phyloP scores from a whole-genome alignment of 352 stramenopile species.

The Pilasporangium apinafurcum region DNA sequence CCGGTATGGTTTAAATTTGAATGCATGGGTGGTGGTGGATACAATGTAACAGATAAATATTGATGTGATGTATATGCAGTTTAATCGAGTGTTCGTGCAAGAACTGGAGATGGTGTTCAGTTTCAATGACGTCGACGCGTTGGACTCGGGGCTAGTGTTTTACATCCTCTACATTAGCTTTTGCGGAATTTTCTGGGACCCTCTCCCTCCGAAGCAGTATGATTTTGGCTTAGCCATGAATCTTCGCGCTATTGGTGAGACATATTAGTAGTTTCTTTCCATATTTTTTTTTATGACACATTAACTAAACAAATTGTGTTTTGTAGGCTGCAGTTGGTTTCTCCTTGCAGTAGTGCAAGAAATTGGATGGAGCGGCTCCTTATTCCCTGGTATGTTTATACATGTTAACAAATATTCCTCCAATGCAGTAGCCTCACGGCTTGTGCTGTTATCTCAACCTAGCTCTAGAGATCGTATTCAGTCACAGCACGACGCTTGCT shows the following conservation, averaged over 20 bases:
- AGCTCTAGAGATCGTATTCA: constrained; percentile 86
- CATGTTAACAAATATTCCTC: neutral
- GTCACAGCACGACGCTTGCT: constrained; percentile 83
- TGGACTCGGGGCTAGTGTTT: constrained; percentile 82
- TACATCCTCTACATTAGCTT: constrained; percentile 85
- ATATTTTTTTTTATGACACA: constrained; percentile 1
- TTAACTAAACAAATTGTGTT: constrained; percentile 1
- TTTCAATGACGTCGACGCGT: constrained; percentile 81
- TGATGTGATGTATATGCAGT: constrained; percentile 25
- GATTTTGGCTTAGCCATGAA: constrained; percentile 75
- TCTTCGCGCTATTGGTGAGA: constrained; percentile 48
- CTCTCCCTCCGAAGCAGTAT: constrained; percentile 70
- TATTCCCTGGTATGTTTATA: constrained; percentile 77
- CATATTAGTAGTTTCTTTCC: neutral
- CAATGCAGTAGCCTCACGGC: constrained; percentile 1
- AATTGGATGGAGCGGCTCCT: constrained; percentile 81
- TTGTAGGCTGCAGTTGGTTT: constrained; percentile 80
- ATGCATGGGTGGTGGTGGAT: neutral
- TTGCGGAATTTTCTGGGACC: constrained; percentile 82
- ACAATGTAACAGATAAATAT: neutral
- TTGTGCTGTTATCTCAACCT: neutral
- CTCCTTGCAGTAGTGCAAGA: constrained; percentile 76
- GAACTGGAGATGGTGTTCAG: constrained; percentile 85
- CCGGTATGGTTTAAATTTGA: constrained; percentile 38
- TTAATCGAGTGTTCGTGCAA: constrained; percentile 80